Conservation (phyloP, 2,329 filamentous ascomycete genomes). For the Neonectria ditissima region DNA sequence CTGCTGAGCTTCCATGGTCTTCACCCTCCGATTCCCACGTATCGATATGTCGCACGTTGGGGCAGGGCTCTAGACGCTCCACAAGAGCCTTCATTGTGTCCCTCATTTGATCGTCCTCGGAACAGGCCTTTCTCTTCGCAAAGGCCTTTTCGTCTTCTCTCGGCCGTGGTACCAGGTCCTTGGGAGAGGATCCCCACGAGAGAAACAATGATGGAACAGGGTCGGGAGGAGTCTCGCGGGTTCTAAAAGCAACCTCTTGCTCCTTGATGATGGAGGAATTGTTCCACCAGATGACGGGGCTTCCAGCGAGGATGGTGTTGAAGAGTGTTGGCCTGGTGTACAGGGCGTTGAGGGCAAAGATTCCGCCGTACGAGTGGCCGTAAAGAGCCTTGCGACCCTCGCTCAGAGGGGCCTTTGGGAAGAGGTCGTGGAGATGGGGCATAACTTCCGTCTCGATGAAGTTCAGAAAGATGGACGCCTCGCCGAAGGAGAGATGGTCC, state of each 20-base stretch:
- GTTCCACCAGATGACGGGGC: slow-evolving; percentile 62
- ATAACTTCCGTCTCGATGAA: slow-evolving; percentile 57
- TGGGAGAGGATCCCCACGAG: slow-evolving; percentile 48
- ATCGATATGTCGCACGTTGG: slow-evolving; percentile 35
- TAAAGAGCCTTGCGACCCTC: slow-evolving; percentile 57
- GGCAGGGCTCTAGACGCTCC: slow-evolving; percentile 32
- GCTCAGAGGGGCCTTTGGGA: slow-evolving; percentile 46
- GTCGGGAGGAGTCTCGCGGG: slow-evolving; percentile 16
- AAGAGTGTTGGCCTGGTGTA: slow-evolving; percentile 56
- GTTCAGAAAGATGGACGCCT: slow-evolving; percentile 58
- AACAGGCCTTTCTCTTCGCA: slow-evolving; percentile 40
- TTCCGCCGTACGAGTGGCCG: slow-evolving; percentile 62
- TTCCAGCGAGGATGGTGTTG: slow-evolving; percentile 58
- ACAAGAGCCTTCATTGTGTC: slow-evolving; percentile 34
- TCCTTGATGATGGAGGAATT: slow-evolving; percentile 53
- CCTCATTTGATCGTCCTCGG: slow-evolving; percentile 43
- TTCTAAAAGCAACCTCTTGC: slow-evolving; percentile 45
- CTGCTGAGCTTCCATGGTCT: slow-evolving; percentile 42
- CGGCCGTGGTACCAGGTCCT: slow-evolving; percentile 43
- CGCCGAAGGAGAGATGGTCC: slow-evolving; percentile 49
- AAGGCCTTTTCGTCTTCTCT: slow-evolving; percentile 49
- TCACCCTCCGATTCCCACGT: slow-evolving; percentile 43
- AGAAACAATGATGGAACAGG: slow-evolving; percentile 49
- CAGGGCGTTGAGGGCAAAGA: slow-evolving; percentile 60
- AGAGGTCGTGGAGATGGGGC: slow-evolving; percentile 47